phyloP scores from a whole-genome alignment of 768 basidiomycete genomes.

The Cantharellus cinnabarinus region DNA sequence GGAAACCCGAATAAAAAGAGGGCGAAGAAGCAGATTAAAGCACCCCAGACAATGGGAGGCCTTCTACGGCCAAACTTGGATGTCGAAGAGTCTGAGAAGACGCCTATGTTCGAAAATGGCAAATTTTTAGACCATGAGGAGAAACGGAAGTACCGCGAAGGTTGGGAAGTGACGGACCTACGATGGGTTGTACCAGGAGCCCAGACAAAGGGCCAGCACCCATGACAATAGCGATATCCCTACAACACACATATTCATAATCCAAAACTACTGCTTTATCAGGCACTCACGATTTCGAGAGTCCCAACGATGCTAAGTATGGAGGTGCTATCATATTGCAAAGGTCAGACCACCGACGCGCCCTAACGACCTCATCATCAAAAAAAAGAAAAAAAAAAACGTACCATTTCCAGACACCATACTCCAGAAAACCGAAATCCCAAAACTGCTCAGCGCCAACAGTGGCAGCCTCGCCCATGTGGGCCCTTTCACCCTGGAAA shows the following conservation, averaged over 20 bases:
- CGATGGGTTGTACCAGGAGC: conserved; percentile 75
- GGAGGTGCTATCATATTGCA: conserved; percentile 34
- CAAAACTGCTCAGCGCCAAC: conserved; percentile 59
- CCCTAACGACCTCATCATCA: neutral
- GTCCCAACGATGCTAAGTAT: conserved; percentile 72
- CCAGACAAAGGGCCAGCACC: conserved; percentile 83
- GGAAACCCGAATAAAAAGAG: conserved; percentile 77
- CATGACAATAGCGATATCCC: conserved; percentile 37
- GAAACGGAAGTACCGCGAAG: neutral
- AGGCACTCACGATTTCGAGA: conserved; percentile 72
- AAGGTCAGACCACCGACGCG: conserved; percentile 18
- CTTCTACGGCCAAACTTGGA: conserved; percentile 69
- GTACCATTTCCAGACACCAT: conserved; percentile 83
- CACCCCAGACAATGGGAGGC: conserved; percentile 64
- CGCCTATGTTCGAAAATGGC: conserved; percentile 15
- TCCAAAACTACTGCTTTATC: too few species aligned
- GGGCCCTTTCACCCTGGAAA: conserved; percentile 45
- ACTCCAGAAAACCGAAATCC: conserved; percentile 81
- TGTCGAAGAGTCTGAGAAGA: conserved; percentile 67
- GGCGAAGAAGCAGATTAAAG: conserved; percentile 41
- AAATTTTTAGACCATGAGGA: neutral
- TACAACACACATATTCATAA: too few species aligned
- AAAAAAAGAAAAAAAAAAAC: neutral
- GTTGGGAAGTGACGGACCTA: conserved; percentile 27
- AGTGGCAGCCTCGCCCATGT: conserved; percentile 42